These are phyloP conservation scores for Thuja plicata DNA, from an alignment of 83 land plant genomes.

Conservation along the genomic window DNA sequence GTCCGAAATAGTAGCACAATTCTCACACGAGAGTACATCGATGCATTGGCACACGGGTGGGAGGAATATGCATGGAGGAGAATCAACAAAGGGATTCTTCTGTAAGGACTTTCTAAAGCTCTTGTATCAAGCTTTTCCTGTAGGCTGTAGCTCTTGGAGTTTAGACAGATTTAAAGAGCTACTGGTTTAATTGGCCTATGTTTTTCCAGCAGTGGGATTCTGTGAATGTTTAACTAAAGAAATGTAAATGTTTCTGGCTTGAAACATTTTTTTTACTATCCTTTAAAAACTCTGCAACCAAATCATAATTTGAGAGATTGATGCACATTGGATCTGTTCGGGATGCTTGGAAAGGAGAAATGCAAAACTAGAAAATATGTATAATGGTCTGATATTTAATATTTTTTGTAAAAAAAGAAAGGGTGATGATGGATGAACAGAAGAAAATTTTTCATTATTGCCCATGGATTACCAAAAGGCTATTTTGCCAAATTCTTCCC, in stretches of 20 bases:
- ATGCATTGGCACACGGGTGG: constrained; percentile 94
- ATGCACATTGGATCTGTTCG: not conserved
- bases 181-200: not conserved
- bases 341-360: not conserved
- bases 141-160: not conserved
- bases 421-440: not conserved
- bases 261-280: not conserved
- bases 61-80: constrained; percentile 93
- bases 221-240: not conserved
- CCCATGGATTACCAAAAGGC: not conserved
- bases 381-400: not conserved
- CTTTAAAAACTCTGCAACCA: not conserved
- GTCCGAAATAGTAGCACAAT: constrained; percentile 89
- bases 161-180: not conserved
- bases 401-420: not conserved
- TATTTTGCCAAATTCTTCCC: too few relatives aligned
- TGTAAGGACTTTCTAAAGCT: constrained; percentile 47
- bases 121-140: not conserved
- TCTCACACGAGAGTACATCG: constrained; percentile 87
- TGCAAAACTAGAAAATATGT: not conserved
- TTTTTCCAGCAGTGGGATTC: not conserved
- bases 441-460: not conserved
- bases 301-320: not conserved
- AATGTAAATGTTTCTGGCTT: not conserved
- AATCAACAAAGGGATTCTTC: constrained; percentile 81